Evolutionary conservation across 805 yeast genomes (phyloP).

Genomic region (Kuraishia cidri): DNA sequence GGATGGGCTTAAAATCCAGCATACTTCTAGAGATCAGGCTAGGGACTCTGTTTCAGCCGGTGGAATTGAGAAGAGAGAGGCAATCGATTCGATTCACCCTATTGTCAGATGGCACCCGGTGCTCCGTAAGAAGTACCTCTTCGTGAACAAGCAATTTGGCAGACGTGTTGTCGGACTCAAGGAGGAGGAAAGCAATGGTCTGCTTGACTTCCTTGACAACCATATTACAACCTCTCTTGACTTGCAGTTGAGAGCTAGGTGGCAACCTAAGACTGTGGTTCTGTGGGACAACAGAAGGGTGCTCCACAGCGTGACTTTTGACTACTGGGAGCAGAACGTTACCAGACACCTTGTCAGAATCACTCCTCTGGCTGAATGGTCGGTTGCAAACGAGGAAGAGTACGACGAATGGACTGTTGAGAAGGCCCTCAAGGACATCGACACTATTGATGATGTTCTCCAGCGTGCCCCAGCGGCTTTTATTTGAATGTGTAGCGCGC

Average conservation of each 20-base stretch:
- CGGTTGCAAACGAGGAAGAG: constrained; percentile 26
- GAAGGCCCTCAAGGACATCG: no score
- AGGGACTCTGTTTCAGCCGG: constrained; percentile 42
- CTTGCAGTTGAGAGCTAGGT: constrained; percentile 38
- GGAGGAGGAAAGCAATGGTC: constrained; percentile 55
- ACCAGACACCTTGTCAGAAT: constrained; percentile 64
- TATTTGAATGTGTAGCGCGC: no score
- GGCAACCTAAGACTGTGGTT: constrained; percentile 42
- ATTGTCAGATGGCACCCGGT: constrained; percentile 69
- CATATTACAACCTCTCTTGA: constrained; percentile 44
- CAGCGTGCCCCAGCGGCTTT: no score
- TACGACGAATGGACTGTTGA: constrained; percentile 36
- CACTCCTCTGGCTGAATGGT: constrained; percentile 68
- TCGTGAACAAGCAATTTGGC: constrained; percentile 53
- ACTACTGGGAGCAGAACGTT: constrained; percentile 30
- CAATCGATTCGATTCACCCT: constrained; percentile 60
- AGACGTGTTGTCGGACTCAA: constrained; percentile 65
- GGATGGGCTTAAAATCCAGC: constrained; percentile 55
- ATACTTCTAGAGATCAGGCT: constrained; percentile 69
- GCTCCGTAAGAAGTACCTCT: constrained; percentile 50
- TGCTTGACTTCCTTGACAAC: constrained; percentile 46
- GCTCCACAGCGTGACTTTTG: constrained; percentile 39
- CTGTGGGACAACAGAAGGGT: constrained; percentile 46
- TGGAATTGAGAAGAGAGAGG: constrained; percentile 53
- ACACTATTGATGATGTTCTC: no score